Conservation (phyloP, 2,329 filamentous ascomycete genomes). For the Verticillium klebahnii region DNA sequence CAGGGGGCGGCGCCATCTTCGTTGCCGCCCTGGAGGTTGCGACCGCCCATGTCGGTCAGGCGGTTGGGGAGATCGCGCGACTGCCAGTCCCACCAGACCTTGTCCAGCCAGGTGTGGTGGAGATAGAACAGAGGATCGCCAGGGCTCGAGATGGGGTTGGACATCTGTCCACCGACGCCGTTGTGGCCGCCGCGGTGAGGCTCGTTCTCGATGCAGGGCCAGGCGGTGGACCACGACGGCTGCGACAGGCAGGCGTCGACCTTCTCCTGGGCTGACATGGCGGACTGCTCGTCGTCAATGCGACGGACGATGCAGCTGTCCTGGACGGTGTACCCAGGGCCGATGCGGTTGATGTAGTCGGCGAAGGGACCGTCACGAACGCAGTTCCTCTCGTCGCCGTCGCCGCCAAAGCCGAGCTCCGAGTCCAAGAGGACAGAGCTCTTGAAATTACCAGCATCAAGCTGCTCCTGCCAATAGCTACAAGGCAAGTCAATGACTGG, state of each 20-base stretch:
- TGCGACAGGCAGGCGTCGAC: conserved; percentile 1
- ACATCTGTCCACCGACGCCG: conserved; percentile 16
- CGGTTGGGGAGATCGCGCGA: conserved; percentile 3
- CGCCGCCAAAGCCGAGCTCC: conserved; percentile 10
- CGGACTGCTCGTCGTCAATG: neutral
- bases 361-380: conserved; percentile 1
- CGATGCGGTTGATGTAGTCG: conserved; percentile 11
- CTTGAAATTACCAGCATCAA: conserved; percentile 6
- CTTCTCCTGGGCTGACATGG: neutral
- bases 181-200: conserved; percentile 22
- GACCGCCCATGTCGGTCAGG: conserved; percentile 3
- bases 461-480: conserved; percentile 11
- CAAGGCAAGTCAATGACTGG: neutral
- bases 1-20: neutral
- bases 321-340: conserved; percentile 7
- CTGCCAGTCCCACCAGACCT: conserved; percentile 21
- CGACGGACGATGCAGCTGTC: conserved; percentile 2
- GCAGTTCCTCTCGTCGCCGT: conserved; percentile 4
- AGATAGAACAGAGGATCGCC: conserved; percentile 28
- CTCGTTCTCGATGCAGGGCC: conserved; percentile 20
- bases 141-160: conserved; percentile 12
- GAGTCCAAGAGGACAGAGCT: conserved; percentile 10
- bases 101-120: conserved; percentile 20
- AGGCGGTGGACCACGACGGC: conserved; percentile 7
- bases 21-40: conserved; percentile 1